Evolutionary conservation across 1,284 basidiomycete genomes (phyloP), one percentile per base, ranked within the genome.

Genomic region (Ganoderma lucidum): DNA sequence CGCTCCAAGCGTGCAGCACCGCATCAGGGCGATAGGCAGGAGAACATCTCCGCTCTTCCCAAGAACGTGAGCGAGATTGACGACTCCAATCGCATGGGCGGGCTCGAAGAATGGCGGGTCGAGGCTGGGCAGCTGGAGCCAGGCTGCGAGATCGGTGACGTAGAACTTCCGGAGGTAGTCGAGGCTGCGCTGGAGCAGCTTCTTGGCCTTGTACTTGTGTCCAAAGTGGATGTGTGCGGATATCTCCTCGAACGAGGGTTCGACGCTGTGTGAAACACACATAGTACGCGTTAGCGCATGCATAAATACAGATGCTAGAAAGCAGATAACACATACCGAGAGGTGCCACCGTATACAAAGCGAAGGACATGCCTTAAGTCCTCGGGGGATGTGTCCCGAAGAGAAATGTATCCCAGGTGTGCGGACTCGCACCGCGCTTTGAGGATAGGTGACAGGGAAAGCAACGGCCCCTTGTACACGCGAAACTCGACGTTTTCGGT

Each of bases 61-160:
- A 5, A 59, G 67, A 44, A 67, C 58, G 17, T 69, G 65, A 35
- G 71, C 71, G 62, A 73, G 41, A 44, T 70, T 73, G 42, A 73
- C 69, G 30, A 71, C 71, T 30, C 69, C 71, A 35, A 73, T 70
- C 39, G 42, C 60, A 39, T 71, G 65, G n/a, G 63, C 23, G 63
- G 23, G 41, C 15, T 66, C 42, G 42, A 68, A 69, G 2, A 41
- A 41, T 14, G 70, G 67, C 32, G 70, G 70, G 35, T 39, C 37
- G 15, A 63, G 10, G 19, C n/a, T 23, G n/a, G 48, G 19, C 12
- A 53, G 62, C 19, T 35, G 3, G n/a, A 55, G 14, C 62, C 55
- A 63, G 6, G 42, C 17, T n/a, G 37, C 23, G 14, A 59, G 37
- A n/a, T 59, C 41, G 30, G 62, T 35, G 3, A 51, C n/a, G 39